These are phyloP conservation scores for Herpetomonas tarakana DNA, from an alignment of 208 protist genomes.

Conservation along the genomic window DNA sequence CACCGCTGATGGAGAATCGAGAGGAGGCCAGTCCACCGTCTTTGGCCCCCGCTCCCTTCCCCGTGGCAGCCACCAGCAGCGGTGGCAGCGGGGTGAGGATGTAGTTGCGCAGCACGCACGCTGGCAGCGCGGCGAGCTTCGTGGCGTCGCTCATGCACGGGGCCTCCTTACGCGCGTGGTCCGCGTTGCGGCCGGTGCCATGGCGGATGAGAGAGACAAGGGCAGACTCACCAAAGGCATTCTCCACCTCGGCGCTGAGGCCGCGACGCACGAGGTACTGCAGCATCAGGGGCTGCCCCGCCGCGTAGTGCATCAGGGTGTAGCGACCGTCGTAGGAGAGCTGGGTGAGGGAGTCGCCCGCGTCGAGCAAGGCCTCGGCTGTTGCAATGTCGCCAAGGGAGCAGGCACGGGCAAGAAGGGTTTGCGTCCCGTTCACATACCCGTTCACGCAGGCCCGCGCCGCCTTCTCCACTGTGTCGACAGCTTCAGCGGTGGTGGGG, in stretches of 20 bases:
- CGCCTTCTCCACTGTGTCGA: constrained; percentile 2
- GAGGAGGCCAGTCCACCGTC: background rate
- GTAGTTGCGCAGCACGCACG: constrained; percentile 58
- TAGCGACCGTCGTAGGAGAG: constrained; percentile 79
- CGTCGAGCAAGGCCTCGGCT: constrained; percentile 58
- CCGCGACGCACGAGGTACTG: constrained; percentile 41
- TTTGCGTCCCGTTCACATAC: constrained; percentile 55
- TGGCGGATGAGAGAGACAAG: constrained; percentile 71
- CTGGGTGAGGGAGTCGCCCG: constrained; percentile 46
- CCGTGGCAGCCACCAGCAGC: constrained; percentile 2
- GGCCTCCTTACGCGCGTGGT: constrained; percentile 33
- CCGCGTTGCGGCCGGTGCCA: constrained; percentile 65
- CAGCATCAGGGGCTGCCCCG: constrained; percentile 44
- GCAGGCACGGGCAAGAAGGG: constrained; percentile 62
- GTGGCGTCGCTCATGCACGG: constrained; percentile 14
- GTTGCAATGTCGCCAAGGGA: constrained; percentile 38
- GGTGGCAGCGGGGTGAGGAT: constrained; percentile 55
- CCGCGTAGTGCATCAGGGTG: constrained; percentile 85
- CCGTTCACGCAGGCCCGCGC: background rate
- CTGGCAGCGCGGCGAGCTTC: constrained; percentile 39
- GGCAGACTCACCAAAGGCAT: constrained; percentile 65
- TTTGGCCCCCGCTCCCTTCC: background rate
- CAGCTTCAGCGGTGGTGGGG: background rate
- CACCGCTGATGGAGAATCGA: background rate
- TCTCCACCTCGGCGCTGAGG: constrained; percentile 59